Evolutionary conservation across 495 filamentous ascomycete species (phyloP), one percentile per base, ranked within the genome.

Genomic region (Lentithecium fluviatile): DNA sequence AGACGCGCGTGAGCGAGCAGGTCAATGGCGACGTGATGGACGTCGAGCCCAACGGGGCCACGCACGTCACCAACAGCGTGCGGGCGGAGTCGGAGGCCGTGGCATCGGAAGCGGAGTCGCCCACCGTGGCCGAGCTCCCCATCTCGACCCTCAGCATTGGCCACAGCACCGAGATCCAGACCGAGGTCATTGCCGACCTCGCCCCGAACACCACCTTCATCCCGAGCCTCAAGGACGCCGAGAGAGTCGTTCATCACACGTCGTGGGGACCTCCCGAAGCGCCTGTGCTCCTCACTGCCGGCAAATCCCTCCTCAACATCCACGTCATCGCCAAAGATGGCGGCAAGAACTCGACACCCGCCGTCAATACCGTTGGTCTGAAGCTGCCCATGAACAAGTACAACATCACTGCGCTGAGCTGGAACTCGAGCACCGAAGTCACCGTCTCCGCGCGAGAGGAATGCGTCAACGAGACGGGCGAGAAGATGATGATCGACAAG

Each of bases 11-110:
- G 56, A 56, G 62, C 43, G 15, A 50, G 10, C 71, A 69, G 21
- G 57, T 62, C 32, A 70, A 71, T 47, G 62, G 63, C 17, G 69
- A 71, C 50, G 67, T 49, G 26, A 74, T 74, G 72, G 72, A 74
- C 26, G 53, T 74, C 10, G 72, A 74, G 29, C 60, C 57, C 12
- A 65, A 62, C 32, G 59, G 58, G 6, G 24, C 25, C 34, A 47
- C 49, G 13, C 69, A 71, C 29, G 48, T 66, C 13, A 50, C 59
- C 4, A 67, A 59, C 42, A 57, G 54, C 23, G 50, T 63, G 48
- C 54, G 65, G 3, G 71, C 43, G 8, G 69, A 59, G 10, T 70
- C 60, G 0, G 66, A 63, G 13, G 64, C 66, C 25, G 60, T 64
- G 0, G 60, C 57, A 36, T 69, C 64, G 8, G 70, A 74, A 40